Evolutionary conservation across 2,329 filamentous ascomycete genomes (phyloP), one percentile per base, ranked within the genome.

Genomic region (Trichophyton equinum): DNA sequence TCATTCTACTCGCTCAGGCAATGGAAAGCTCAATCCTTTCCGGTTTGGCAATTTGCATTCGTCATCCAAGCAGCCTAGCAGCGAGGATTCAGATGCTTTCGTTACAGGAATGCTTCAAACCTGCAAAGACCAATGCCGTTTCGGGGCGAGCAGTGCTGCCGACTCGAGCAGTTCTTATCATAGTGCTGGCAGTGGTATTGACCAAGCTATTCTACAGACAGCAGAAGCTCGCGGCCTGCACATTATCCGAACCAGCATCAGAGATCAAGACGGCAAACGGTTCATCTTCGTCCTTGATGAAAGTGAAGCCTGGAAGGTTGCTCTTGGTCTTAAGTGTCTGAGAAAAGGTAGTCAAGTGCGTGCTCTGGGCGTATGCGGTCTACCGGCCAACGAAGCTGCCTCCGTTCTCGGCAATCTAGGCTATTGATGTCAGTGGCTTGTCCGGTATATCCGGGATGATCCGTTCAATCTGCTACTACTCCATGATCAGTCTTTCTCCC

Each of bases 51-150:
- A 75, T 49, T 76, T 80, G 65, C 77, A 78, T 59, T 73, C 76
- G 62, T 81, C 79, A 53, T 73, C 75, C 62, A 81, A 79, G 66
- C 73, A 77, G 61, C 75, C 85, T 60, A 82, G 79, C 11, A 82
- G 81, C 65, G 84, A 86, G 64, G 85, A 87, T 64, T 85, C 84
- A 57, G 85, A 88, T 67, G 76, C 76, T n/a, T 86, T 83, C 68
- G 75, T 88, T 61, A 72, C 75, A 53, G 82, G 85, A 64, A 78
- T 88, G 71, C 75, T 86, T 64, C 79, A 81, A 66, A 78, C 82
- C 62, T 89, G 86, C 76, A 84, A 83, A 69, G 81, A 80, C 66
- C 81, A 80, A 64, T 88, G 84, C 72, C 81, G 82, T 64, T 74
- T 82, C 62, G 70, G 70, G 51, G 68, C 71, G 40, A 69, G 70